A percentile compares a stretch with the other conserved stretches of the same genome.
phyloP scores from a whole-genome alignment of 2,329 filamentous ascomycete species.

The Fusarium annulatum region DNA sequence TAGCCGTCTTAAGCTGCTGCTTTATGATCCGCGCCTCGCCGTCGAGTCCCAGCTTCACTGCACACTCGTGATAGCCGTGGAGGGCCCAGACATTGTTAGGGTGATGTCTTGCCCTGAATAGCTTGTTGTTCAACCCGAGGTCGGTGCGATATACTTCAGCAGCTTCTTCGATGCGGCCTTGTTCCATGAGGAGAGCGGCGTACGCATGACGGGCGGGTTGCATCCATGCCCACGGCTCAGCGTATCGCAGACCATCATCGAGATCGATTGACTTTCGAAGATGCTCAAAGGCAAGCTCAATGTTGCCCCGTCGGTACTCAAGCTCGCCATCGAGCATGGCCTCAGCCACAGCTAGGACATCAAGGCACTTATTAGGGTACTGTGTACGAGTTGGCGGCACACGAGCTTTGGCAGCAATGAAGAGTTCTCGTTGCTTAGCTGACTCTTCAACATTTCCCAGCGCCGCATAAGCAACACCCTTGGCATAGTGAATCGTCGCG shows the following conservation, averaged over 20 bases:
- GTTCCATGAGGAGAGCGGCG: constrained; percentile 74
- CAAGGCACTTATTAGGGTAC: constrained; percentile 74
- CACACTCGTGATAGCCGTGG: constrained; percentile 76
- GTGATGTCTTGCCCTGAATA: constrained; percentile 72
- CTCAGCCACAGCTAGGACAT: constrained; percentile 69
- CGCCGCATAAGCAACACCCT: constrained; percentile 73
- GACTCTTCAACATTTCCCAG: constrained; percentile 64
- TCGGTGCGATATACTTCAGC: constrained; percentile 67
- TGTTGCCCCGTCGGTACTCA: constrained; percentile 71
- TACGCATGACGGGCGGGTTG: constrained; percentile 76
- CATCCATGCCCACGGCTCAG: constrained; percentile 83
- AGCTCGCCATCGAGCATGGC: constrained; percentile 79
- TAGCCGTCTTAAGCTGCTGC: constrained; percentile 62
- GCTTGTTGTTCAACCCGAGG: constrained; percentile 64
- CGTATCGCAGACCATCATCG: constrained; percentile 72
- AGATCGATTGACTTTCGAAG: constrained; percentile 65
- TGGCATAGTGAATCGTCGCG: constrained; percentile 75
- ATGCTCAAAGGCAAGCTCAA: constrained; percentile 66
- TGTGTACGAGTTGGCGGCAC: constrained; percentile 69
- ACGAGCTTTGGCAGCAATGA: constrained; percentile 59
- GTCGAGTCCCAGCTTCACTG: constrained; percentile 60
- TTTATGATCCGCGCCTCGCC: constrained; percentile 51
- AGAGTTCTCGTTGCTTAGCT: constrained; percentile 59
- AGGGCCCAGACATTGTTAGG: constrained; percentile 79
- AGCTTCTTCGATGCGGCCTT: constrained; percentile 66